phyloP scores from a whole-genome alignment of 306 rosid genomes.

The Prunus mira region DNA sequence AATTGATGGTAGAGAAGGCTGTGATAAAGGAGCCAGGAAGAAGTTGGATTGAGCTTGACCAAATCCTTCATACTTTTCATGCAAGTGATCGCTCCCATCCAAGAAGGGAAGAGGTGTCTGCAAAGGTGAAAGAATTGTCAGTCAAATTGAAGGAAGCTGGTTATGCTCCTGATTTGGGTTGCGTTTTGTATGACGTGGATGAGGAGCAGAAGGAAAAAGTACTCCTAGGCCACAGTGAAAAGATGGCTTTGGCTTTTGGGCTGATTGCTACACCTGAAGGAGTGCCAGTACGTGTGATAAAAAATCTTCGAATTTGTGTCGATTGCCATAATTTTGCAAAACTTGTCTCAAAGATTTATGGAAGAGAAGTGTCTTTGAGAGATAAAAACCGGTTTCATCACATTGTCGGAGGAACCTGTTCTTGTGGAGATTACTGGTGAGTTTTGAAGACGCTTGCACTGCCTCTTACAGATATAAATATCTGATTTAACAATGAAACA shows the following conservation, averaged over 20 bases:
- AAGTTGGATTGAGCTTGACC: slow-evolving; percentile 85
- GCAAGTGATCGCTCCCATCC: slow-evolving; percentile 82
- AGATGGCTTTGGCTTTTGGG: slow-evolving; percentile 75
- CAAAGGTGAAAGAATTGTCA: slow-evolving; percentile 60
- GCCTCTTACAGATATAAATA: too few relatives aligned
- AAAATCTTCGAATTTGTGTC: slow-evolving; percentile 83
- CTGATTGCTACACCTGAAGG: slow-evolving; percentile 57
- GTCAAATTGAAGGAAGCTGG: slow-evolving; percentile 66
- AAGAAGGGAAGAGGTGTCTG: slow-evolving; percentile 64
- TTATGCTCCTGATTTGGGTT: slow-evolving; percentile 73
- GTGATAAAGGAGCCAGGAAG: slow-evolving; percentile 77
- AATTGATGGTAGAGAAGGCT: slow-evolving; percentile 58
- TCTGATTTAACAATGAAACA: neutral
- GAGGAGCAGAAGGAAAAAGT: slow-evolving; percentile 91
- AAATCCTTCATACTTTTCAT: slow-evolving; percentile 71
- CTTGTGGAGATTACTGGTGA: slow-evolving; percentile 89
- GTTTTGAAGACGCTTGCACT: slow-evolving; percentile 8
- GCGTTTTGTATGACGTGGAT: slow-evolving; percentile 77
- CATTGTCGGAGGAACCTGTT: slow-evolving; percentile 69
- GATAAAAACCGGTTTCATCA: slow-evolving; percentile 78
- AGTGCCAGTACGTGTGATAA: slow-evolving; percentile 57
- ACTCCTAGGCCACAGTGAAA: slow-evolving; percentile 80
- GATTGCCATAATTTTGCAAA: slow-evolving; percentile 94
- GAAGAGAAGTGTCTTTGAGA: slow-evolving; percentile 66
- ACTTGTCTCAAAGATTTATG: slow-evolving; percentile 48